Conservation (phyloP, 139 green algal genomes). For the Nannochloris sp. region DNA sequence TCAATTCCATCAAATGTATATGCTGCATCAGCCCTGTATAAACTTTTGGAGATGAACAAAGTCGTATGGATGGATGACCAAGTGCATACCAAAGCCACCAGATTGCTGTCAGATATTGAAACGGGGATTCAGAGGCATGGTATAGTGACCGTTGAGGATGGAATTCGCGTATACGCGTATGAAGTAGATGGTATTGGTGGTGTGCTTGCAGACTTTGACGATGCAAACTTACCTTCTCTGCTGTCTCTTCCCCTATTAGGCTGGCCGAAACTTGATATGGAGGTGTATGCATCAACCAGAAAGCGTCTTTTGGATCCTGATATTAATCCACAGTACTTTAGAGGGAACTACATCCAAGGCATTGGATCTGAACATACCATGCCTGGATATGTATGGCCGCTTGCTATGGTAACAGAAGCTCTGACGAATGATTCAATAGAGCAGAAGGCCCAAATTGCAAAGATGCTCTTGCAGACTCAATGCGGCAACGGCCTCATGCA, state of each 20-base stretch:
- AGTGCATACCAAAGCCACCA: conserved; percentile 6
- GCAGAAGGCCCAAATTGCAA: conserved; percentile 18
- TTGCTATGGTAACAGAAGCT: conserved; percentile 22
- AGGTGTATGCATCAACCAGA: conserved; percentile 26
- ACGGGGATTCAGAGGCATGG: conserved; percentile 36
- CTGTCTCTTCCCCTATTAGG: conserved; percentile 52
- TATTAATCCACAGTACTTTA: conserved; percentile 34
- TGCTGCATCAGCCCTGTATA: conserved; percentile 34
- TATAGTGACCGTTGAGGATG: conserved; percentile 13
- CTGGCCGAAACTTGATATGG: conserved; percentile 28
- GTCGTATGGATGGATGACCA: conserved; percentile 27
- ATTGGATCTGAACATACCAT: conserved; percentile 47
- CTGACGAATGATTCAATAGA: conserved; percentile 1
- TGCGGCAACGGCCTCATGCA: conserved; percentile 47
- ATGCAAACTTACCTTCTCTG: conserved; percentile 56
- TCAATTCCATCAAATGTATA: conserved; percentile 48
- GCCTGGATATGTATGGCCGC: conserved; percentile 31
- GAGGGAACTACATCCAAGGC: conserved; percentile 27
- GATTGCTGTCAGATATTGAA: conserved; percentile 27
- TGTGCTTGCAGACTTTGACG: conserved; percentile 36
- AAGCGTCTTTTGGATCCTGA: conserved; percentile 25
- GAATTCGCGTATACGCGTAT: conserved; percentile 41
- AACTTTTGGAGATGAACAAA: conserved; percentile 36
- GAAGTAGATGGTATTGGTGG: conserved; percentile 50
- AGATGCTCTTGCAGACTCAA: conserved; percentile 29